Base-by-base conservation (phyloP, 2,329 filamentous ascomycete genomes). In the Curvularia hawaiiensis region DNA sequence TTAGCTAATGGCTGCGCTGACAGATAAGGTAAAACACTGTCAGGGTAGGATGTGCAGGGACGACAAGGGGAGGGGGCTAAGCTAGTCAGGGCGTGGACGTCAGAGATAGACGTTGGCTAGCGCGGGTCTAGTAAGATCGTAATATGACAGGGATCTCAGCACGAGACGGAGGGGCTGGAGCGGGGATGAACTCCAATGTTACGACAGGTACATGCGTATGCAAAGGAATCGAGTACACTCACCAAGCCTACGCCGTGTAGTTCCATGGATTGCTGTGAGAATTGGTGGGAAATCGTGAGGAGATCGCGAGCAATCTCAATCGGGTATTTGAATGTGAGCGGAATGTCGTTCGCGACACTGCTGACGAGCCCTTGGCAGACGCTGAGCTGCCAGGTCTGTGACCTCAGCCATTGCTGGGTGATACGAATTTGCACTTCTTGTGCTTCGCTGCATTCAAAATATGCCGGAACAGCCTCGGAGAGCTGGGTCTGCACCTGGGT, bases 241-340 rank as follows among this genome's bases (percentile, higher is more conserved):
- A 91, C 89, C 75, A 96, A 75, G 26, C 89, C 89, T 39, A 90
- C 84, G 18, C 88, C 89, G 63, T 93, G 83, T 3, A 93, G 80
- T 62, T 94, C 90, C 79, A 92, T 88, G 43, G 87, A 87, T 63
- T 88, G 83, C 35, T 86, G 85, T 0, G 89, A 88, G 68, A 95
- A 89, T 52, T 89, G 85, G 16, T 87, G 85, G 4, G 89, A 88
- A 76, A 93, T 86, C 12, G 77, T 75, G 0, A 85, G 78, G 1
- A 87, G 80, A 48, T 86, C 85, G 47, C 84, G 78, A 0, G 85
- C 85, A n/a, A 88, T 85, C 38, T 85, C 81, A 28, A 88, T 80
- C 0, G 86, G 85, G 54, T 85, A 88, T 31, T 81, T 80, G 75
- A 87, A 87, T 33, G 80, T 84, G 81, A 88, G 84, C 46, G 85